Evolutionary conservation across 352 stramenopile species (phyloP).

Genomic region (Achlya hypogyna): DNA sequence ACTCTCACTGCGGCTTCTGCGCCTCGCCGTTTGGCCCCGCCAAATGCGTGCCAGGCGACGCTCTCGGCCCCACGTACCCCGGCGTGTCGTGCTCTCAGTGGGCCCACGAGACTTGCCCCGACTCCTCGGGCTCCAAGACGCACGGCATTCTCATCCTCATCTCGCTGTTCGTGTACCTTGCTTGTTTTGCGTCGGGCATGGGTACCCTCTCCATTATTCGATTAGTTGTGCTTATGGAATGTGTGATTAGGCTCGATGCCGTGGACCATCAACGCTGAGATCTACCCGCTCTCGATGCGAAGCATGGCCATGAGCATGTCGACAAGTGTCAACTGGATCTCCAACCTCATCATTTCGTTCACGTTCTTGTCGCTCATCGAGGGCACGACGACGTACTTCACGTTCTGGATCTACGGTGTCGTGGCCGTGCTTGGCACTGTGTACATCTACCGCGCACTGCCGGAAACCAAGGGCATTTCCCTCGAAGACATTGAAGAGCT

Average conservation of each 20-base stretch:
- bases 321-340: constrained; percentile 89
- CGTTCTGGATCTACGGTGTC: constrained; percentile 88
- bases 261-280: constrained; percentile 94
- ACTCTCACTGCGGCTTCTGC: constrained; percentile 48
- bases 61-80: background rate
- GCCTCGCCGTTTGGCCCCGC: background rate
- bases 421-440: constrained; percentile 62
- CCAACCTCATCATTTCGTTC: constrained; percentile 88
- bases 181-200: constrained; percentile 72
- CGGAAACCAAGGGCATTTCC: constrained; percentile 89
- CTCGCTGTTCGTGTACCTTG: constrained; percentile 60
- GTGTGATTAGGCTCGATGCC: constrained; percentile 51
- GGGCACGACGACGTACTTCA: constrained; percentile 38
- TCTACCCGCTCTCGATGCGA: constrained; percentile 85
- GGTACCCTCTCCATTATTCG: constrained; percentile 9
- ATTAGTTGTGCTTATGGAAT: background rate
- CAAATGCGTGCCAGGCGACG: constrained; percentile 23
- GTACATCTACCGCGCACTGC: constrained; percentile 73
- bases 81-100: constrained; percentile 24
- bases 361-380: constrained; percentile 90
- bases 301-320: constrained; percentile 79
- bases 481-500: constrained; percentile 90
- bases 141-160: constrained; percentile 47
- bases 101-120: constrained; percentile 42
- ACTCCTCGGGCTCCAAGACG: constrained; percentile 24